These are phyloP conservation scores for Nematocida displodere DNA, from an alignment of 371 early-diverging fungal species.

Conservation along the genomic window DNA sequence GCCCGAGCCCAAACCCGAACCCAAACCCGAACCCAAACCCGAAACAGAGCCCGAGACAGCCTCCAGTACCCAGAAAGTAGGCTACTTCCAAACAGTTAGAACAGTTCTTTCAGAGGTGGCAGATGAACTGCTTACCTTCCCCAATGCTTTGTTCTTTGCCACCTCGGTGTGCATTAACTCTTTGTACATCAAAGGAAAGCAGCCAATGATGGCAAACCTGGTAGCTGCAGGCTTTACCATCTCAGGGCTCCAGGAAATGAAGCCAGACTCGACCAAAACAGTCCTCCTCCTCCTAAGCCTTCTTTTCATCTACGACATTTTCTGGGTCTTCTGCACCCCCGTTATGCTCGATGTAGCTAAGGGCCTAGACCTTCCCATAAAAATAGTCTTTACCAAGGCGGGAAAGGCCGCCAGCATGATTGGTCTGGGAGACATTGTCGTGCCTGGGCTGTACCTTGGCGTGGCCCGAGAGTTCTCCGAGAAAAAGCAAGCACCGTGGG, in stretches of 20 bases:
- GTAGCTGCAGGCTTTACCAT: slow-evolving; percentile 77
- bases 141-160: neutral
- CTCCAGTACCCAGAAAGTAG: neutral
- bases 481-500: slow-evolving; percentile 72
- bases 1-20: neutral
- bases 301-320: slow-evolving; percentile 86
- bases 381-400: slow-evolving; percentile 79
- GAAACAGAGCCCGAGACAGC: neutral
- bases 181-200: slow-evolving; percentile 74
- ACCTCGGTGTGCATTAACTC: slow-evolving; percentile 66
- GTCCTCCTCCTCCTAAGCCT: slow-evolving; percentile 81
- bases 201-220: slow-evolving; percentile 80
- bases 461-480: slow-evolving; percentile 65
- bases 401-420: slow-evolving; percentile 75
- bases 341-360: slow-evolving; percentile 94
- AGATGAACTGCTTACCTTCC: neutral
- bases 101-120: neutral
- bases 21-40: neutral
- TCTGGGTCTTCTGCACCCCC: slow-evolving; percentile 94
- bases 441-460: slow-evolving; percentile 81
- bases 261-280: slow-evolving; percentile 82
- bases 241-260: slow-evolving; percentile 75
- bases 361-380: slow-evolving; percentile 86
- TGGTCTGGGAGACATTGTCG: slow-evolving; percentile 91
- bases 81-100: no score